phyloP scores from a whole-genome alignment of 495 filamentous ascomycete species.

The Aspergillus avenaceus region DNA sequence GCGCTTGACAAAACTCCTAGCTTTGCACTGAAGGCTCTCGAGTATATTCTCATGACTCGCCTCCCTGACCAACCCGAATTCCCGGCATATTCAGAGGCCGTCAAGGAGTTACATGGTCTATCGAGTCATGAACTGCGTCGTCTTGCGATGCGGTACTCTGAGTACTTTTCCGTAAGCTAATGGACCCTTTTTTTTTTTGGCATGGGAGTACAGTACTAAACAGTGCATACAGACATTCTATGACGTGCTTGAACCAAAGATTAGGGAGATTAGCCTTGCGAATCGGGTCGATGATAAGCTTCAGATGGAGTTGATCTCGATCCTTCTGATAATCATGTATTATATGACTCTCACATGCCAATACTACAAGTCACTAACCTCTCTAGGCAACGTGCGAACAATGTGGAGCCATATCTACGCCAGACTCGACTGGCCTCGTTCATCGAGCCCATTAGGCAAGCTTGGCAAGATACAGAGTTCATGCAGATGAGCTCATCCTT shows the following conservation, averaged over 20 bases:
- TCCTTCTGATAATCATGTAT: conserved; percentile 87
- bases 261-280: conserved; percentile 72
- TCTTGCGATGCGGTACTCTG: conserved; percentile 83
- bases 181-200: not conserved
- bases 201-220: conserved; percentile 7
- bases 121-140: conserved; percentile 83
- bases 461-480: conserved; percentile 74
- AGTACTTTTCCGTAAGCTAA: conserved; percentile 67
- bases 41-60: conserved; percentile 81
- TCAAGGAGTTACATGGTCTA: conserved; percentile 77
- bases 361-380: conserved; percentile 11
- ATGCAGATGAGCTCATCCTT: conserved; percentile 69
- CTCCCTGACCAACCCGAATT: conserved; percentile 64
- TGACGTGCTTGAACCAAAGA: conserved; percentile 75
- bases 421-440: conserved; percentile 65
- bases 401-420: conserved; percentile 62
- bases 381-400: conserved; percentile 69
- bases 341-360: conserved; percentile 1
- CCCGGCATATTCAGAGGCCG: conserved; percentile 78
- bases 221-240: conserved; percentile 61
- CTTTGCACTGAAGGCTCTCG: conserved; percentile 82
- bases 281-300: conserved; percentile 72
- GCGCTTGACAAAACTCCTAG: conserved; percentile 71
- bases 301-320: conserved; percentile 63
- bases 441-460: conserved; percentile 69